Percentiles rank a stretch among this genome's conserved stretches.
Conservation (phyloP, 306 rosid genomes). For the Rosa persica region DNA sequence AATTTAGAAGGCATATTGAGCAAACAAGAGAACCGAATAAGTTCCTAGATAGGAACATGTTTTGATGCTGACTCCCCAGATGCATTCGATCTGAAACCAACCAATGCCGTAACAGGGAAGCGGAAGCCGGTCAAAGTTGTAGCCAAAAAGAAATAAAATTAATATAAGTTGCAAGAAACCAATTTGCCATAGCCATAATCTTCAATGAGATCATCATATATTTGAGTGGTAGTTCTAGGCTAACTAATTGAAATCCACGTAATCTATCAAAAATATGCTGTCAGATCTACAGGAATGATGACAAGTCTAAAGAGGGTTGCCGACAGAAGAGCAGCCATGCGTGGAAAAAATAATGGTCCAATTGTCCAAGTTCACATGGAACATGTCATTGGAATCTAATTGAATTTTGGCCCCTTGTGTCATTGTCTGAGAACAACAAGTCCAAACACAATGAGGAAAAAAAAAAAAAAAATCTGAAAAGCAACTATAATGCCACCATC, state of each 20-base stretch:
- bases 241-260: not conserved
- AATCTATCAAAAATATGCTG: not conserved
- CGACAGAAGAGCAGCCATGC: conserved; percentile 2
- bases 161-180: not conserved
- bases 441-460: not conserved
- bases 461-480: not conserved
- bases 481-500: too few relatives aligned
- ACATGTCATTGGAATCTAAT: not conserved
- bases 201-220: not conserved
- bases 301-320: conserved; percentile 11
- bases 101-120: conserved; percentile 43
- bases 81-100: conserved; percentile 44
- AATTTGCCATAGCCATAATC: too few relatives aligned
- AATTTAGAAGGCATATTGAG: too few relatives aligned
- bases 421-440: not conserved
- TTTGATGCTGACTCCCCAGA: conserved; percentile 45
- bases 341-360: conserved; percentile 1
- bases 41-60: conserved; percentile 48
- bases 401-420: not conserved
- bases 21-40: conserved; percentile 37
- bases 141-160: conserved; percentile 19
- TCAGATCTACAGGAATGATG: conserved; percentile 15
- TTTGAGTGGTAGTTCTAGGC: not conserved
- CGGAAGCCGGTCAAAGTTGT: conserved; percentile 52
- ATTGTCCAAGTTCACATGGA: not conserved